These are phyloP conservation scores for Blastomyces silverae DNA, from an alignment of 2,329 filamentous ascomycete species.

Conservation along the genomic window DNA sequence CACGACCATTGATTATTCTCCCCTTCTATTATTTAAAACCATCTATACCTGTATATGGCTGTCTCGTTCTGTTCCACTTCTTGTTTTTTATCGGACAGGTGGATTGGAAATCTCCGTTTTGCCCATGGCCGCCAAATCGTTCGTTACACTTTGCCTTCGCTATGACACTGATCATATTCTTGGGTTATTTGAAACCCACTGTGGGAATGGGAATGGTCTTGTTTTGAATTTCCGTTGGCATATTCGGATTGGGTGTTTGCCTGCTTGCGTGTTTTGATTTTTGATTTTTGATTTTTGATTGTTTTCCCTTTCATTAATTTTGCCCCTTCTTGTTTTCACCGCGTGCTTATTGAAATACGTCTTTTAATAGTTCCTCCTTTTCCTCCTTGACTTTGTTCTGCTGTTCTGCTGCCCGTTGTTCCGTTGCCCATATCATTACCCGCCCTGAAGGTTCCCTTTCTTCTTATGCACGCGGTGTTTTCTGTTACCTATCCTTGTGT, in stretches of 20 bases:
- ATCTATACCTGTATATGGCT: conserved; percentile 5
- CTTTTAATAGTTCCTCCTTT: background rate
- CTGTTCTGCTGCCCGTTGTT: no score
- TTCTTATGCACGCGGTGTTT: background rate
- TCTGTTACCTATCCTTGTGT: no score
- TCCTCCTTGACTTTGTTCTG: no score
- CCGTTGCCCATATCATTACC: no score
- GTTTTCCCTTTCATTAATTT: background rate
- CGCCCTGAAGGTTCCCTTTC: background rate
- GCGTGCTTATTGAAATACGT: background rate
- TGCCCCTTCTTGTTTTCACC: background rate
- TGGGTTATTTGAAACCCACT: conserved; percentile 1
- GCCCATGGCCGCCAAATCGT: background rate
- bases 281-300: background rate
- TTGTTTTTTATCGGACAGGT: background rate
- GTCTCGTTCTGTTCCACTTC: background rate
- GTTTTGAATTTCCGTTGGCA: background rate
- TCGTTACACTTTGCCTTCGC: background rate
- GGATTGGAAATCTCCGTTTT: background rate
- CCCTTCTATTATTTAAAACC: background rate
- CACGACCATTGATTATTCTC: background rate
- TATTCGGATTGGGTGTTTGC: conserved; percentile 6
- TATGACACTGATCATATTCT: background rate
- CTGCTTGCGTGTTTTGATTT: background rate
- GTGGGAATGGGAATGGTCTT: background rate